Conservation (phyloP, 1,139 yeast species). For the Magnusiomyces tetraspermus region DNA sequence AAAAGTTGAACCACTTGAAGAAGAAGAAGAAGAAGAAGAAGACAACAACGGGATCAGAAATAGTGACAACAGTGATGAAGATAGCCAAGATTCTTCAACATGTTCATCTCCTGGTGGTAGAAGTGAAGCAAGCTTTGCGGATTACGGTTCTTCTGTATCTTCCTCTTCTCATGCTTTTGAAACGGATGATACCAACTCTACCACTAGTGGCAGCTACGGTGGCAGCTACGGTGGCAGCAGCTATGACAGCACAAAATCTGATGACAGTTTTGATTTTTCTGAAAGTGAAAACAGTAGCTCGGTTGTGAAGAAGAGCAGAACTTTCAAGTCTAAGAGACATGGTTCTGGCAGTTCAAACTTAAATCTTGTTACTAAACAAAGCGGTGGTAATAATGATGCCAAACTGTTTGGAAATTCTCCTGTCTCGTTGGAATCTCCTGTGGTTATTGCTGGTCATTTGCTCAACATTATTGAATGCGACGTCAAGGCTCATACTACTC, state of each 20-base stretch:
- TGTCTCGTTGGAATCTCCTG: not conserved
- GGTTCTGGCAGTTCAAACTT: too few relatives aligned
- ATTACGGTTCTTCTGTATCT: not conserved
- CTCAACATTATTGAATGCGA: conserved; percentile 2
- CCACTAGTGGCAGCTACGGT: too few relatives aligned
- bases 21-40: not conserved
- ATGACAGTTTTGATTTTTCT: not conserved
- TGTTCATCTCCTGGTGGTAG: not conserved
- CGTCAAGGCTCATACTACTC: conserved; percentile 2
- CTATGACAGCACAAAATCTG: not conserved
- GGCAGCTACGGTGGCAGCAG: not conserved
- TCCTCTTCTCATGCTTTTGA: not conserved
- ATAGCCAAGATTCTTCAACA: not conserved
- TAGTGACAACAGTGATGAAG: not conserved
- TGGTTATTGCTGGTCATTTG: not conserved
- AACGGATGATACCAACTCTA: not conserved
- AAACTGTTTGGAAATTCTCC: not conserved
- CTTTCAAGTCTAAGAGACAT: not conserved
- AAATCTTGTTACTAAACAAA: too few relatives aligned
- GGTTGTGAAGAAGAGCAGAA: not conserved
- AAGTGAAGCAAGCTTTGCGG: too few relatives aligned
- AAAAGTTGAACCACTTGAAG: not conserved
- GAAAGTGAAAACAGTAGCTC: not conserved
- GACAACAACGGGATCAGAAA: not conserved
- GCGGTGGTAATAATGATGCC: not conserved